These are phyloP conservation scores for Begonia masoniana DNA, from an alignment of 306 rosid species.

Conservation along the genomic window DNA sequence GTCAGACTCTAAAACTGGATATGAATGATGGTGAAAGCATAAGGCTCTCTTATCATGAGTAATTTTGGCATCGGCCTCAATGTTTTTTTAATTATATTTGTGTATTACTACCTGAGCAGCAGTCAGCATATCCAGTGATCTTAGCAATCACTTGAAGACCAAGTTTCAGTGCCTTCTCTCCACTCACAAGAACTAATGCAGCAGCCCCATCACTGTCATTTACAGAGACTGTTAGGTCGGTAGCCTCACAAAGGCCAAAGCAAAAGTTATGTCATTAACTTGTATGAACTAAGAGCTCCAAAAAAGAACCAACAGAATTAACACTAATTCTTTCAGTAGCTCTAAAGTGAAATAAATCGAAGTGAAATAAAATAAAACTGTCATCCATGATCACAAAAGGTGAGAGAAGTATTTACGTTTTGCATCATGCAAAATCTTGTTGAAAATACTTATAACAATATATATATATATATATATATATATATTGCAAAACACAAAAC, in stretches of 20 bases:
- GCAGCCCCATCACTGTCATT: slow-evolving; percentile 91
- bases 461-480: too few relatives aligned
- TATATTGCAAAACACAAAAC: too few relatives aligned
- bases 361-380: too few relatives aligned
- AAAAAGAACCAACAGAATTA: too few relatives aligned
- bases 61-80: slow-evolving; percentile 6
- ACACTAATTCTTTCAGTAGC: too few relatives aligned
- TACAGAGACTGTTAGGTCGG: slow-evolving; percentile 12
- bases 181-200: slow-evolving; percentile 90
- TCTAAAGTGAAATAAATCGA: too few relatives aligned
- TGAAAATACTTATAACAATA: too few relatives aligned
- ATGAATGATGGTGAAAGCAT: slow-evolving; percentile 4
- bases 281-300: slow-evolving; percentile 2
- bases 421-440: too few relatives aligned
- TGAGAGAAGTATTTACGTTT: too few relatives aligned
- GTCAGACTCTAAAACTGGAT: slow-evolving; percentile 9
- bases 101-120: slow-evolving; percentile 75
- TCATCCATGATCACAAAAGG: too few relatives aligned
- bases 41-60: neutral
- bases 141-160: slow-evolving; percentile 89
- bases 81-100: slow-evolving; percentile 6
- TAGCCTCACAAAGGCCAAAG: slow-evolving; percentile 8
- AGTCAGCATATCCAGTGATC: slow-evolving; percentile 85
- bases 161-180: slow-evolving; percentile 72
- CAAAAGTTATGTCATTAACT: slow-evolving; percentile 2